A percentile compares a stretch with the other conserved stretches of the same genome.
Conservation (phyloP, 495 filamentous ascomycete genomes). For the Arthonia radiata region DNA sequence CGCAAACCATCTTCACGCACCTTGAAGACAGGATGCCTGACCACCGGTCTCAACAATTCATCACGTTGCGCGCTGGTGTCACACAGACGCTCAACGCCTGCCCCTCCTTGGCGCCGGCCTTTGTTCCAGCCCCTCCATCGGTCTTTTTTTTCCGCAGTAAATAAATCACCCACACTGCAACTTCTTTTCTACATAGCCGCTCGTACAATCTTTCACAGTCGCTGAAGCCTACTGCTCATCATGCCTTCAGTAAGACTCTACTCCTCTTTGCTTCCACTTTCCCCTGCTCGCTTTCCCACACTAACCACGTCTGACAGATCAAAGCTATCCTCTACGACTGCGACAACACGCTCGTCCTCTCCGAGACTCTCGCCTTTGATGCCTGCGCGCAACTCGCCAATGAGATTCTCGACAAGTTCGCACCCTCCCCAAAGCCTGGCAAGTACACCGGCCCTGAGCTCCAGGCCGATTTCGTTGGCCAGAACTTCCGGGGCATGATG, state of each 20-base stretch:
- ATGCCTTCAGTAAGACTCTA: not conserved
- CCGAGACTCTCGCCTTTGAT: conserved; percentile 79
- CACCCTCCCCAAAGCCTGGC: conserved; percentile 32
- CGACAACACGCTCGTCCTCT: conserved; percentile 92
- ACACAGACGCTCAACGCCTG: no score
- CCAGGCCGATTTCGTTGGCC: conserved; percentile 74
- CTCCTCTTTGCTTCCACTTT: not conserved
- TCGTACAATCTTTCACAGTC: no score
- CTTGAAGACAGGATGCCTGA: no score
- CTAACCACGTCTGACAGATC: conserved; percentile 21
- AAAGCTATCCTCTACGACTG: conserved; percentile 81
- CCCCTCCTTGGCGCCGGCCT: no score
- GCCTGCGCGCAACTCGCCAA: conserved; percentile 84
- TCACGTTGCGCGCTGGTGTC: no score
- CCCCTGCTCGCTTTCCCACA: not conserved
- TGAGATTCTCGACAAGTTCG: conserved; percentile 49
- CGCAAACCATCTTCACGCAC: no score
- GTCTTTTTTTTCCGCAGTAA: no score
- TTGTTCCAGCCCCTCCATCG: no score
- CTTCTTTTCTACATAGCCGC: no score
- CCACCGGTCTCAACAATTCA: no score
- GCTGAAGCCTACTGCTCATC: no score
- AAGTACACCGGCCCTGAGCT: conserved; percentile 63
- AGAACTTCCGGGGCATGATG: conserved; percentile 92
- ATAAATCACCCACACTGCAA: no score